These are phyloP conservation scores for Tricholomella constricta DNA, from an alignment of 768 basidiomycete genomes.

Conservation along the genomic window DNA sequence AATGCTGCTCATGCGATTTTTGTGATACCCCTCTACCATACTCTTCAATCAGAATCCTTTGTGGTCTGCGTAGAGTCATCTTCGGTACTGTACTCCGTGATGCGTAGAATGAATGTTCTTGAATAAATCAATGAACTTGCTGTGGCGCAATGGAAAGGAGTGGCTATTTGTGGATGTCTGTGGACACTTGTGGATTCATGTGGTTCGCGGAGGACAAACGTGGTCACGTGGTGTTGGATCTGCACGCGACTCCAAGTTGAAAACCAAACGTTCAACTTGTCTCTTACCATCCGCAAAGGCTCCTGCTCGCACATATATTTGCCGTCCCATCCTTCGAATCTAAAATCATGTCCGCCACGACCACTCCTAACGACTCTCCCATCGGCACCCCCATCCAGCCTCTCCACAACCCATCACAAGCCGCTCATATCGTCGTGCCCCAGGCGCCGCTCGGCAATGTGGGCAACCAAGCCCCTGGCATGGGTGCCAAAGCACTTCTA, in stretches of 20 bases:
- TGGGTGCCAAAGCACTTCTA: slow-evolving; percentile 90
- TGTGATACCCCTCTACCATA: neutral
- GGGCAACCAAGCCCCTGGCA: slow-evolving; percentile 59
- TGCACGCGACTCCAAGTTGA: slow-evolving; percentile 11
- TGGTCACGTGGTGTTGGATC: slow-evolving; percentile 18
- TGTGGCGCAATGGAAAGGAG: neutral
- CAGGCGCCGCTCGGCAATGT: slow-evolving; percentile 79
- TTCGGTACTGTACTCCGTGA: neutral
- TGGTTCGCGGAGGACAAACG: slow-evolving; percentile 1
- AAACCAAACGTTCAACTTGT: neutral
- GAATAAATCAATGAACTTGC: too few relatives aligned
- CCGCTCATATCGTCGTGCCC: slow-evolving; percentile 75
- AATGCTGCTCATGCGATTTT: neutral
- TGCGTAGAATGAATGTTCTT: too few relatives aligned
- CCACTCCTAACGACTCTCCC: slow-evolving; percentile 71
- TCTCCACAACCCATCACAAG: slow-evolving; percentile 82
- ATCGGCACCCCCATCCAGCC: slow-evolving; percentile 66
- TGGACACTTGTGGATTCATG: slow-evolving; percentile 4
- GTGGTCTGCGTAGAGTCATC: neutral
- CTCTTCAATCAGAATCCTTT: neutral
- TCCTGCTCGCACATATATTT: neutral
- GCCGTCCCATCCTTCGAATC: neutral
- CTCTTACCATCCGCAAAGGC: neutral
- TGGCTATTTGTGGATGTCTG: neutral
- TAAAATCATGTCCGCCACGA: slow-evolving; percentile 51